A percentile compares a stretch with the other conserved stretches of the same genome.
Conservation (phyloP, 345 rosid species). For the Orychophragmus violaceus region DNA sequence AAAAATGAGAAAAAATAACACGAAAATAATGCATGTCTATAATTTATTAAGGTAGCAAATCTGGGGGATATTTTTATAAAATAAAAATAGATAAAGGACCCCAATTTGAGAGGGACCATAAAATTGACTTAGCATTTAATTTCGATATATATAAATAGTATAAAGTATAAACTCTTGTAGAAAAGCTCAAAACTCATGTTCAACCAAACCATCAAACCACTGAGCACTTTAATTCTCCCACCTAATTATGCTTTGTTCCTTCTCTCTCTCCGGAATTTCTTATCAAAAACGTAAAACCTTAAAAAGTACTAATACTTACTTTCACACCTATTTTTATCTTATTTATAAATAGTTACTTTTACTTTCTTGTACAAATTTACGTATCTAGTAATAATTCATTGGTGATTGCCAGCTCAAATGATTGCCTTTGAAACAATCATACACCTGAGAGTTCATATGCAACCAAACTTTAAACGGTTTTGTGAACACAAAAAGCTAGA, state of each 20-base stretch:
- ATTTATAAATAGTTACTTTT: background rate
- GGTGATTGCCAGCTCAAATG: background rate
- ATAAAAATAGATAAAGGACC: background rate
- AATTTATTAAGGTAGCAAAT: background rate
- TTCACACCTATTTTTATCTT: background rate
- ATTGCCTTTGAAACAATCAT: constrained; percentile 4
- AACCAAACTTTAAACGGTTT: background rate
- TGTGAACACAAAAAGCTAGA: background rate
- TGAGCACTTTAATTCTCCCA: constrained; percentile 8
- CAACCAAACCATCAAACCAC: constrained; percentile 28
- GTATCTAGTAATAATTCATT: background rate
- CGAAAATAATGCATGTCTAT: background rate
- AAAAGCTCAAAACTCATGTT: constrained; percentile 24
- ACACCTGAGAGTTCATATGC: background rate
- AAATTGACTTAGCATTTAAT: background rate
- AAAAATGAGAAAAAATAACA: background rate
- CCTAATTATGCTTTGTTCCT: background rate
- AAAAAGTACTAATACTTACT: background rate
- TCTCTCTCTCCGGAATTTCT: background rate
- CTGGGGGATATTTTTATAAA: background rate
- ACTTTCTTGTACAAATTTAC: background rate
- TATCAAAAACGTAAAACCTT: constrained; percentile 7
- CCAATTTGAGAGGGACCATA: background rate
- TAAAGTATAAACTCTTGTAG: constrained; percentile 1
- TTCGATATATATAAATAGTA: no score